phyloP scores from a whole-genome alignment of 768 basidiomycete genomes.

The Gymnopilus junonius region DNA sequence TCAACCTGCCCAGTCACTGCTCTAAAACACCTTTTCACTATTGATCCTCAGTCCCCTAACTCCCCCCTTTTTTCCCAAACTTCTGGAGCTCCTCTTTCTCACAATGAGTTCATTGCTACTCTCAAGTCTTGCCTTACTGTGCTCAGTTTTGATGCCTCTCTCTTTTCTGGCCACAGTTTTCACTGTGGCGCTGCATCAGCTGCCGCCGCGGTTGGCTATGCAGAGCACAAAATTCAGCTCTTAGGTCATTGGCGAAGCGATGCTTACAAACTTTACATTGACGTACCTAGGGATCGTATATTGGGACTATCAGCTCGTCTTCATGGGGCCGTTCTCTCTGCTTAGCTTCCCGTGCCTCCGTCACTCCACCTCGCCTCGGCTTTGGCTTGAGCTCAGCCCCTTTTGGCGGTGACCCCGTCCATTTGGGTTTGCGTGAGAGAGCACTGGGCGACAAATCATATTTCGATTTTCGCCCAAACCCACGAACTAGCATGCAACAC shows the following conservation, averaged over 20 bases:
- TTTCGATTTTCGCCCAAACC: not conserved
- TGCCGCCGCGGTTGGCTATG: constrained; percentile 32
- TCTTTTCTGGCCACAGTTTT: constrained; percentile 34
- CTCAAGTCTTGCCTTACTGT: constrained; percentile 10
- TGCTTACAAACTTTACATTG: constrained; percentile 43
- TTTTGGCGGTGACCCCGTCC: not conserved
- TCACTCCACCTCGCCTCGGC: not conserved
- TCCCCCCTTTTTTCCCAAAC: constrained; percentile 17
- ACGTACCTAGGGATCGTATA: constrained; percentile 24
- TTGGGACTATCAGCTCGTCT: constrained; percentile 36
- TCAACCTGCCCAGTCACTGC: constrained; percentile 10
- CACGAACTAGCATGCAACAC: not conserved
- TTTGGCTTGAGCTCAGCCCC: not conserved
- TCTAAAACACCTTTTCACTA: not conserved
- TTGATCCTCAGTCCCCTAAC: not conserved
- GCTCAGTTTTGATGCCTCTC: constrained; percentile 16
- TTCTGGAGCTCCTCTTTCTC: constrained; percentile 13
- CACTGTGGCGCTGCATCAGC: constrained; percentile 31
- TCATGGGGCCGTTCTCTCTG: constrained; percentile 23
- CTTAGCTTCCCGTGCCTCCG: not conserved
- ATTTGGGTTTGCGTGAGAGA: not conserved
- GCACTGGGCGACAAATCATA: not conserved
- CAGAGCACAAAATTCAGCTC: constrained; percentile 40
- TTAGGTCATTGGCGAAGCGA: constrained; percentile 41
- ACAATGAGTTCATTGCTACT: constrained; percentile 17